These are phyloP conservation scores for Ascosphaera acerosa DNA, from an alignment of 2,329 filamentous ascomycete species.

Conservation along the genomic window DNA sequence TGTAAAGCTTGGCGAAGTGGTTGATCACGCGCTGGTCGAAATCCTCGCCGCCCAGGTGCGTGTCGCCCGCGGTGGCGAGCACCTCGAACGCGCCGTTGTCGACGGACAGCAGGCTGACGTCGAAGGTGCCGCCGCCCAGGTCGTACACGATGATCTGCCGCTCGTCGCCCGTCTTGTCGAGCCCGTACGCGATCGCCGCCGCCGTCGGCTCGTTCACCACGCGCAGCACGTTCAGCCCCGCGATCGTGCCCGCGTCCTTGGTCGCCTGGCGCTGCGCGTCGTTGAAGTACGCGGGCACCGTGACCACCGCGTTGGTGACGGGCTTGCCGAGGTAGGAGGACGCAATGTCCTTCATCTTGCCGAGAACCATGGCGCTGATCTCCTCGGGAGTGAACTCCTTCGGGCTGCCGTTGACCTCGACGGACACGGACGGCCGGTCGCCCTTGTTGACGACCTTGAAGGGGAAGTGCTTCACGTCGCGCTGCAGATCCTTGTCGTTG, in stretches of 20 bases:
- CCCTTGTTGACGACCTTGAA: constrained; percentile 89
- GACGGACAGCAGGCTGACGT: constrained; percentile 95
- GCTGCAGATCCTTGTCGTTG: constrained; percentile 77
- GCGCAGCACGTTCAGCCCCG: constrained; percentile 87
- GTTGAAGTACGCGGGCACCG: constrained; percentile 96
- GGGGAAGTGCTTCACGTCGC: constrained; percentile 89
- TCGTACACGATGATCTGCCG: constrained; percentile 86
- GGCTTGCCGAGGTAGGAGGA: constrained; percentile 77
- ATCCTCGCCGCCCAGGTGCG: constrained; percentile 92
- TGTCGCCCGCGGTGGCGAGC: constrained; percentile 98
- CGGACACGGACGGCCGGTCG: constrained; percentile 75
- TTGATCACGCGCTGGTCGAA: constrained; percentile 90
- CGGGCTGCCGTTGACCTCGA: constrained; percentile 81
- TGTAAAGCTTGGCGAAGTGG: constrained; percentile 84
- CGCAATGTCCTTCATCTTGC: constrained; percentile 99
- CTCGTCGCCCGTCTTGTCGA: constrained; percentile 86
- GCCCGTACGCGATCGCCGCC: constrained; percentile 81
- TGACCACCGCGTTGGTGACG: constrained; percentile 89
- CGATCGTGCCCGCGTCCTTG: constrained; percentile 92
- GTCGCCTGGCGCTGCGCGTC: constrained; percentile 93
- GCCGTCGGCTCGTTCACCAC: constrained; percentile 96
- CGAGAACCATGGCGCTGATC: constrained; percentile 96
- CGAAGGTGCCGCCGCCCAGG: constrained; percentile 94
- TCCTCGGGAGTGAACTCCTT: constrained; percentile 97
- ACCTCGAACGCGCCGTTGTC: constrained; percentile 97